A percentile compares a stretch with the other conserved stretches of the same genome.
Conservation (phyloP, 345 rosid species). For the Ceriops zippeliana region DNA sequence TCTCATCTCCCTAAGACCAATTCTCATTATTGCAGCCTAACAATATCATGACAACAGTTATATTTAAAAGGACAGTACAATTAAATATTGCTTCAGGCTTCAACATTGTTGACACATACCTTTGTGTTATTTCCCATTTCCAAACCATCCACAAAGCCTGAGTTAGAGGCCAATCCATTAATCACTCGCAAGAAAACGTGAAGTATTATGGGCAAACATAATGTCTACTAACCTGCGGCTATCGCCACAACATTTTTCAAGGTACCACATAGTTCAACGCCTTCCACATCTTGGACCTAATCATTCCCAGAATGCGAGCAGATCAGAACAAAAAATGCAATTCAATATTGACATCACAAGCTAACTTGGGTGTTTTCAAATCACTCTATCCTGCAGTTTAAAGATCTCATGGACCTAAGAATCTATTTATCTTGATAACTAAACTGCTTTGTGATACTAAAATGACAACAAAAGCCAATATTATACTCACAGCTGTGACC, state of each 20-base stretch:
- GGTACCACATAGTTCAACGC: conserved; percentile 93
- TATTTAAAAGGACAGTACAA: not conserved
- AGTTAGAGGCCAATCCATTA: conserved; percentile 10
- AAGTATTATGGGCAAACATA: not conserved
- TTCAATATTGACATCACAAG: not conserved
- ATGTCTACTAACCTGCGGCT: conserved; percentile 59
- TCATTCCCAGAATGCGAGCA: conserved; percentile 5
- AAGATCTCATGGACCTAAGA: too few relatives aligned
- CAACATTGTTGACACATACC: conserved; percentile 34
- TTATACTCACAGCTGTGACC: conserved; percentile 68
- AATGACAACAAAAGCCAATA: not conserved
- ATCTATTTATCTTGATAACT: too few relatives aligned
- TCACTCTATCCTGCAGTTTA: too few relatives aligned
- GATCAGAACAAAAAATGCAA: not conserved
- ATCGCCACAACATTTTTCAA: conserved; percentile 95
- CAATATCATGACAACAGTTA: conserved; percentile 6
- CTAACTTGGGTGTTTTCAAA: too few relatives aligned
- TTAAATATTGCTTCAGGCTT: not conserved
- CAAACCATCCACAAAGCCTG: conserved; percentile 92
- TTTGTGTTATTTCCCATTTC: conserved; percentile 97
- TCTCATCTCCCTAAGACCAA: conserved; percentile 93
- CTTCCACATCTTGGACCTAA: conserved; percentile 90
- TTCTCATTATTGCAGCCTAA: conserved; percentile 96
- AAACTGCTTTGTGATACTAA: too few relatives aligned
- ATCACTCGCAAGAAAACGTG: not conserved